Conservation (phyloP, 345 rosid genomes). For the Hibiscus trionum region DNA sequence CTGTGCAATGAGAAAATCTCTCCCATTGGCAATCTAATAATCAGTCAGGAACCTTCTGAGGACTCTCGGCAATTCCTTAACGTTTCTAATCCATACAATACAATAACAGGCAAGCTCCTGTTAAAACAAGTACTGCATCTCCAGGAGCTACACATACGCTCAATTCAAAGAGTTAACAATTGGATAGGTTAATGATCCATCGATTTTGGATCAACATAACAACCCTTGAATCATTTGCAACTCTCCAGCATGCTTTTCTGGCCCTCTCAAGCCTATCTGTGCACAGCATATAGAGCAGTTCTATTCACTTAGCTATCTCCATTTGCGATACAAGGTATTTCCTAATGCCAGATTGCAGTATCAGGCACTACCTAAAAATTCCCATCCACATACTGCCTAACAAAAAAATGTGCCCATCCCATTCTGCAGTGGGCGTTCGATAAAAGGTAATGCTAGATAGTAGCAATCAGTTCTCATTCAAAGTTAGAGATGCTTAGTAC, state of each 20-base stretch:
- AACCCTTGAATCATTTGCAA: not conserved
- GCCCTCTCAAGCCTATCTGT: not conserved
- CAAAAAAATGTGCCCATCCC: not conserved
- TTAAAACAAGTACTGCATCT: not conserved
- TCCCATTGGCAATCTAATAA: conserved; percentile 1
- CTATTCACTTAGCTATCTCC: not conserved
- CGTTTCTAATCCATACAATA: no score
- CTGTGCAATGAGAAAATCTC: not conserved
- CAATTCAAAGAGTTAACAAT: not conserved
- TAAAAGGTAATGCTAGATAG: not conserved
- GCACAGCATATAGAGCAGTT: not conserved
- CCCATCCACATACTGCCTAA: not conserved
- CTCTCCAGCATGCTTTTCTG: not conserved
- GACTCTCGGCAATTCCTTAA: not conserved
- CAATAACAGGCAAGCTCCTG: not conserved
- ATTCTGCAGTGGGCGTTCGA: not conserved
- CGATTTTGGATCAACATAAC: not conserved
- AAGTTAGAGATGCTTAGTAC: not conserved
- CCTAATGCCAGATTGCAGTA: not conserved
- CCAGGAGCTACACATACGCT: not conserved
- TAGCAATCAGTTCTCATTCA: not conserved
- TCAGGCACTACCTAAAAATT: not conserved
- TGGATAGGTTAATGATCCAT: not conserved
- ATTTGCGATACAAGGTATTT: not conserved
- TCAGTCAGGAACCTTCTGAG: not conserved